phyloP scores from a whole-genome alignment of 768 basidiomycete species.

The Suillus subaureus region DNA sequence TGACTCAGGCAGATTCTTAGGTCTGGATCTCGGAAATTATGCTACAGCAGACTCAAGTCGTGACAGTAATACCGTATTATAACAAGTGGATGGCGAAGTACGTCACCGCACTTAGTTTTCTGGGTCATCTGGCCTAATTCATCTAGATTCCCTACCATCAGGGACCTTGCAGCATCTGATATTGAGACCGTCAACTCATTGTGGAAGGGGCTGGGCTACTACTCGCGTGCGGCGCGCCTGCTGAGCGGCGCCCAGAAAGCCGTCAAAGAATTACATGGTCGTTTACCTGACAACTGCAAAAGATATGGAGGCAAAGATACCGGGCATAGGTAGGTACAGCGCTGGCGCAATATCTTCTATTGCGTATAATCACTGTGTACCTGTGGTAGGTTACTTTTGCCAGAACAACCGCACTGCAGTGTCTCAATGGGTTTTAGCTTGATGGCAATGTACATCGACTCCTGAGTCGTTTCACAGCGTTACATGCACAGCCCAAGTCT shows the following conservation, averaged over 20 bases:
- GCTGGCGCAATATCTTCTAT: slow-evolving; percentile 87
- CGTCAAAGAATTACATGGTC: slow-evolving; percentile 63
- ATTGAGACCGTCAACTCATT: slow-evolving; percentile 85
- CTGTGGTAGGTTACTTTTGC: slow-evolving; percentile 64
- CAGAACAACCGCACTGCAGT: background rate
- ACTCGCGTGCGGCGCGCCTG: slow-evolving; percentile 82
- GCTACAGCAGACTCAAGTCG: slow-evolving; percentile 96
- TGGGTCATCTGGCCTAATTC: background rate
- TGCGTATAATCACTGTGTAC: slow-evolving; percentile 80
- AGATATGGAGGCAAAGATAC: slow-evolving; percentile 80
- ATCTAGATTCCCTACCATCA: slow-evolving; percentile 78
- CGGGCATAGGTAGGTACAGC: slow-evolving; percentile 88
- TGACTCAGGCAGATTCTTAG: slow-evolving; percentile 34
- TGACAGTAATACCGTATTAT: slow-evolving; percentile 93
- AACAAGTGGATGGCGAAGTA: slow-evolving; percentile 84
- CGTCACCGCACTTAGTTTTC: slow-evolving; percentile 24
- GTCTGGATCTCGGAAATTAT: slow-evolving; percentile 94
- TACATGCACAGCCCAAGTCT: slow-evolving; percentile 80
- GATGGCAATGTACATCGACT: slow-evolving; percentile 91
- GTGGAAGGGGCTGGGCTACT: slow-evolving; percentile 94
- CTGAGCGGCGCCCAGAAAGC: slow-evolving; percentile 83
- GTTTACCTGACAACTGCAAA: slow-evolving; percentile 78
- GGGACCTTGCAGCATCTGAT: slow-evolving; percentile 68
- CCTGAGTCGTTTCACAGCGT: slow-evolving; percentile 79
- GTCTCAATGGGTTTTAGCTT: slow-evolving; percentile 47